These are phyloP conservation scores for Trichoderma asperellum DNA, from an alignment of 2,329 filamentous ascomycete genomes.

Conservation along the genomic window DNA sequence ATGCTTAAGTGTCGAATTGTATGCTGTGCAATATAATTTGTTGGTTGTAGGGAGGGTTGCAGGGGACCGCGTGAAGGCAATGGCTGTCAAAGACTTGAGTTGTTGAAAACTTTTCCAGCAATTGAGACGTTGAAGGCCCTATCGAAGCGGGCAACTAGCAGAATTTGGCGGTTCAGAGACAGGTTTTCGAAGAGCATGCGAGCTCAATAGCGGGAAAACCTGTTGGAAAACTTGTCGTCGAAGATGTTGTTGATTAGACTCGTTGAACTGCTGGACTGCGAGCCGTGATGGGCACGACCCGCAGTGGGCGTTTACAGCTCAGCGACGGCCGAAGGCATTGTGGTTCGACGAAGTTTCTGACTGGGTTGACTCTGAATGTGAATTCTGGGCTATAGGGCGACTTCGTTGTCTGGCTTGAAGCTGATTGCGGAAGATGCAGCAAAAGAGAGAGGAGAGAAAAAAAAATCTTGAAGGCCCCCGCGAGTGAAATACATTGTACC, in stretches of 20 bases:
- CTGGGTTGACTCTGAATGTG: constrained; percentile 41
- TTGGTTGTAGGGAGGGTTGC: neutral
- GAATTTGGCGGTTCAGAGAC: constrained; percentile 44
- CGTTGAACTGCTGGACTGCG: constrained; percentile 87
- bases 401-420: constrained; percentile 65
- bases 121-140: constrained; percentile 34
- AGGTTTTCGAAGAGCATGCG: constrained; percentile 44
- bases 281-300: constrained; percentile 63
- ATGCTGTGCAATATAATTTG: neutral
- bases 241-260: constrained; percentile 57
- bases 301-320: constrained; percentile 92
- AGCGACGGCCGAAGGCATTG: constrained; percentile 77
- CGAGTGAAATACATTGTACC: constrained; percentile 28
- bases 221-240: constrained; percentile 69
- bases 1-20: neutral
- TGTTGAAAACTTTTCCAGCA: constrained; percentile 24
- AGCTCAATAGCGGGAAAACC: constrained; percentile 53
- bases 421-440: constrained; percentile 40
- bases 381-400: constrained; percentile 48
- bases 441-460: constrained; percentile 29
- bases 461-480: constrained; percentile 25
- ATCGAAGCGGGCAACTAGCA: constrained; percentile 38
- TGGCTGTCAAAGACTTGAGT: constrained; percentile 5
- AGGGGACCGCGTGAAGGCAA: neutral
- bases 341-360: constrained; percentile 69